phyloP scores from a whole-genome alignment of 768 basidiomycete species.

The Mycena vitilis region DNA sequence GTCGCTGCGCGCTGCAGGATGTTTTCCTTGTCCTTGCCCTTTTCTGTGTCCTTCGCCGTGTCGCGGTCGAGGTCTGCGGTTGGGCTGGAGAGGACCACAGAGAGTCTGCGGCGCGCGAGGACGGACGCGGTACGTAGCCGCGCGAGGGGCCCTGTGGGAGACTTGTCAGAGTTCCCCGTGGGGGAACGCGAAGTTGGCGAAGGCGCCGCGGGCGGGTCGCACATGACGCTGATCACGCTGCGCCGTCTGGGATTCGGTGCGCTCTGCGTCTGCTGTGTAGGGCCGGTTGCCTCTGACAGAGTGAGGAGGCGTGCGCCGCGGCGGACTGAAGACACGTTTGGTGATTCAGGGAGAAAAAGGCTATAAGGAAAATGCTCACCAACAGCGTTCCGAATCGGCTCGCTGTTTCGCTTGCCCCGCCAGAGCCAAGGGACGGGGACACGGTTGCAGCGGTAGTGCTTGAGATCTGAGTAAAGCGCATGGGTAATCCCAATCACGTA shows the following conservation, averaged over 20 bases:
- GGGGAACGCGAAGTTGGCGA: too few relatives aligned
- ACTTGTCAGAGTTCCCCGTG: not conserved
- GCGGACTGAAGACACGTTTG: conserved; percentile 11
- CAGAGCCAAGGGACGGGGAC: conserved; percentile 25
- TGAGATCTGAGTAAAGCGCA: conserved; percentile 21
- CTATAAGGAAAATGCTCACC: conserved; percentile 12
- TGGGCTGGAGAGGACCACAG: not conserved
- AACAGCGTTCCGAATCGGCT: conserved; percentile 1
- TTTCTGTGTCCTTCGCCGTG: too few relatives aligned
- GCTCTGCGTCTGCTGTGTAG: not conserved
- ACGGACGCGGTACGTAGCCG: not conserved
- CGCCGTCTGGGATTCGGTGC: not conserved
- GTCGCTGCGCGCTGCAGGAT: not conserved
- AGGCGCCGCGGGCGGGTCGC: conserved; percentile 8
- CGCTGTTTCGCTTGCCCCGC: conserved; percentile 7
- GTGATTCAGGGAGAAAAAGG: not conserved
- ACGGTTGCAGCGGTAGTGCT: conserved; percentile 33
- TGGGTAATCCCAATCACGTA: too few relatives aligned
- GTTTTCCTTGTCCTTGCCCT: conserved; percentile 5
- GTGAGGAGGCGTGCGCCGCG: conserved; percentile 9
- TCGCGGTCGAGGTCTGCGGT: too few relatives aligned
- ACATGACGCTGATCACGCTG: conserved; percentile 14
- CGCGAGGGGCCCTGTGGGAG: not conserved
- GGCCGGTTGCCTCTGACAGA: not conserved
- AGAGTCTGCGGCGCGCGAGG: not conserved